Evolutionary conservation across 1,284 basidiomycete genomes (phyloP).

Genomic region (Fomitopsis betulina): DNA sequence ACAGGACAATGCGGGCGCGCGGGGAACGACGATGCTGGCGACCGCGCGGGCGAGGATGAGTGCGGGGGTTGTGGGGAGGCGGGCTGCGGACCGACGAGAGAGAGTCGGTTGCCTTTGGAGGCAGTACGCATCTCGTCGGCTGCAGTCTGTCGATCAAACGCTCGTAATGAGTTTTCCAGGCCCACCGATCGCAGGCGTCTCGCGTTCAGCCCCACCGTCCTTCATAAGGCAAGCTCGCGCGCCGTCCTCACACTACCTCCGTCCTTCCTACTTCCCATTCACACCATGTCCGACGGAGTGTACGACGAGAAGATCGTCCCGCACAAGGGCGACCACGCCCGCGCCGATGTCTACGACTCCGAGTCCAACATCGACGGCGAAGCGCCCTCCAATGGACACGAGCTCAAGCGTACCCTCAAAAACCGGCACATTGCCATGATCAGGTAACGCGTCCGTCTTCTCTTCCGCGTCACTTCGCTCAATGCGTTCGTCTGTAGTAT

Average conservation of each 20-base stretch:
- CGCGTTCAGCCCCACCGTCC: neutral
- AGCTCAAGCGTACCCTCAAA: conserved; percentile 32
- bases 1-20: no score
- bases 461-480: neutral
- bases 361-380: conserved; percentile 11
- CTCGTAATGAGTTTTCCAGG: neutral
- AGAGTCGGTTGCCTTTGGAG: neutral
- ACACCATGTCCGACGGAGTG: conserved; percentile 17
- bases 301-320: conserved; percentile 8
- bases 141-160: neutral
- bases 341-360: conserved; percentile 15
- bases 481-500: conserved; percentile 22
- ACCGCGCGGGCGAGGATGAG: no score
- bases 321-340: conserved; percentile 12
- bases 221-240: neutral
- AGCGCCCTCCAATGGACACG: conserved; percentile 10
- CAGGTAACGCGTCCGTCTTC: conserved; percentile 19
- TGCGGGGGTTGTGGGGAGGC: neutral
- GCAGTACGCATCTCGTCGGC: neutral
- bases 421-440: conserved; percentile 38
- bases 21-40: no score
- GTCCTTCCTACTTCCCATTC: neutral
- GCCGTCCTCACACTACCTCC: neutral
- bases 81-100: neutral
- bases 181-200: neutral